Percentiles rank a stretch among this genome's conserved stretches.
Evolutionary conservation across 768 basidiomycete species (phyloP).

Genomic region (Exsudoporus frostii): DNA sequence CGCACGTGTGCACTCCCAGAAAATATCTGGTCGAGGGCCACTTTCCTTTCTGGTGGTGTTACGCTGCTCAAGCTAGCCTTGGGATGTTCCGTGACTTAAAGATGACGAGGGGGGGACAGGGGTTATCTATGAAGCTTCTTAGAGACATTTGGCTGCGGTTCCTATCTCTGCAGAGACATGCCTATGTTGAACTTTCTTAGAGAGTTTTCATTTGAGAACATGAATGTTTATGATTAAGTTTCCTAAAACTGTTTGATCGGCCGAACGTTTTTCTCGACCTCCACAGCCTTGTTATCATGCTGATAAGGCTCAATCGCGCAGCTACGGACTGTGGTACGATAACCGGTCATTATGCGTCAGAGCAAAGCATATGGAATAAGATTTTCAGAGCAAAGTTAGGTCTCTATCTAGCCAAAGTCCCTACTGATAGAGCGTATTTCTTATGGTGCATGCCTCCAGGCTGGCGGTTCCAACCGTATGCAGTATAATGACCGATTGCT

Average conservation of each 20-base stretch:
- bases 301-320: not conserved
- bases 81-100: not conserved
- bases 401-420: not conserved
- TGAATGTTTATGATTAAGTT: not conserved
- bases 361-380: not conserved
- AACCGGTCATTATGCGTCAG: not conserved
- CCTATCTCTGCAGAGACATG: not conserved
- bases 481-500: not conserved
- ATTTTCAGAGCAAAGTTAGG: not conserved
- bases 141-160: not conserved
- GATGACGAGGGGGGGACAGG: not conserved
- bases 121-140: slow-evolving; percentile 3
- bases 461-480: not conserved
- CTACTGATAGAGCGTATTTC: not conserved
- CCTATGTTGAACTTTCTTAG: not conserved
- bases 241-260: not conserved
- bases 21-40: slow-evolving; percentile 4
- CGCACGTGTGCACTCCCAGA: slow-evolving; percentile 17
- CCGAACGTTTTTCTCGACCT: not conserved
- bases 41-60: slow-evolving; percentile 14
- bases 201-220: not conserved
- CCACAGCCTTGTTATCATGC: not conserved
- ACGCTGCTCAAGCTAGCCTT: slow-evolving; percentile 11
- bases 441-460: no score
- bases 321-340: not conserved